Base-by-base conservation (phyloP, 1,139 yeast species). In the Scheffersomyces lignicola region DNA sequence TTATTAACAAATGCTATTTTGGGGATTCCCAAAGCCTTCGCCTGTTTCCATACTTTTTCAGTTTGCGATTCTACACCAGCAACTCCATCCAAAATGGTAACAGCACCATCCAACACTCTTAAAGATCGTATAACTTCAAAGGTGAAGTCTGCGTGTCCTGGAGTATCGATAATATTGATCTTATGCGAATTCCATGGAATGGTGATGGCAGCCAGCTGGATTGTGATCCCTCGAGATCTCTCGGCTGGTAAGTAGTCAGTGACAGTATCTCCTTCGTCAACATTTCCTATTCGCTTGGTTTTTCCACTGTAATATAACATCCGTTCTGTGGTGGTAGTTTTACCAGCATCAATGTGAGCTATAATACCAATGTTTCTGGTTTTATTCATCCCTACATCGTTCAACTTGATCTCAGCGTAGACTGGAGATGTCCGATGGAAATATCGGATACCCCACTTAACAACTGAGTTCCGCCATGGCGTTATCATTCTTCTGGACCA, bases 61-160 rank as follows among this genome's bases (percentile, higher is more conserved):
- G 98, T 92, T 56, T 94, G 97, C 0, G 98, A 95, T 53, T 92
- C 98, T 1, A 92, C 98, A 10, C 98, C 99, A 2, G 97, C 97
- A 3, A 92, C 97, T 0, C 87, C 96, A 61, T 92, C 99, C 36
- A 92, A 63, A 9, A 92, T 86, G 0, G 96, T 84, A 4, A 92
- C 95, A 0, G 90, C 95, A 1, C 97, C 97, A 60, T 92, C 98
- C 12, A 92, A 65, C 1, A 92, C 97, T 42, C 96, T 72, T 40
- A 92, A 72, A 0, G 97, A 83, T 38, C 97, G 66, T 2, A 80
- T 86, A 5, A 94, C 98, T 58, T 92, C 99, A 56, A 90, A 92
- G 0, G 95, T 86, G 56, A 92, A 92, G 58, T 92, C 99, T 0
- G 97, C 97, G 60, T 92, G 99, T 0, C 99, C 99, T 1, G 99